A percentile compares a stretch with the other conserved stretches of the same genome.
Conservation (phyloP, 2,329 filamentous ascomycete genomes). For the Ophiocordyceps australis region DNA sequence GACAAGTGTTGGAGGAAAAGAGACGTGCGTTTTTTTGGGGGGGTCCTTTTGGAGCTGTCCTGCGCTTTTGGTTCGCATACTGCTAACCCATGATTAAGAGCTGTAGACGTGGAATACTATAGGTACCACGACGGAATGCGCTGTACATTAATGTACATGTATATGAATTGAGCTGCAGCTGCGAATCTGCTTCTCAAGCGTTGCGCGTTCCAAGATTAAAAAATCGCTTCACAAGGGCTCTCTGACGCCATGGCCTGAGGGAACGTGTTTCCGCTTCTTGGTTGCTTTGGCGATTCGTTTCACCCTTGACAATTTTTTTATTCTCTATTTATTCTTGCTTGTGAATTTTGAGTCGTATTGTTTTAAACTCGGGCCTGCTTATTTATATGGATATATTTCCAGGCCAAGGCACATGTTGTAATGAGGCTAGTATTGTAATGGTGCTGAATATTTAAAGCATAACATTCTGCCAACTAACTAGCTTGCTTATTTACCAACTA, state of each 20-base stretch:
- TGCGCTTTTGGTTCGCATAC: slow-evolving; percentile 4
- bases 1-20: too few species aligned
- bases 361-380: not conserved
- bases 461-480: too few species aligned
- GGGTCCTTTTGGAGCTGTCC: too few species aligned
- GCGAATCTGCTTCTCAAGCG: slow-evolving; percentile 38
- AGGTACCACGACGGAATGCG: slow-evolving; percentile 14
- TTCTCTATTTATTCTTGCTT: not conserved
- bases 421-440: too few species aligned
- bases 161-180: too few species aligned
- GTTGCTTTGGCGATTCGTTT: slow-evolving; percentile 44
- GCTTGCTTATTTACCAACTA: too few species aligned
- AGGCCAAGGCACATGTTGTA: too few species aligned
- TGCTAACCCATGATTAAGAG: too few species aligned
- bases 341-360: not conserved
- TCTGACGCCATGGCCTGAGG: slow-evolving; percentile 33
- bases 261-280: slow-evolving; percentile 3
- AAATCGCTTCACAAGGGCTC: slow-evolving; percentile 24
- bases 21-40: too few species aligned
- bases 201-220: slow-evolving; percentile 37
- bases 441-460: too few species aligned
- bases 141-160: too few species aligned
- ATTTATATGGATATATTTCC: not conserved
- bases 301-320: slow-evolving; percentile 34
- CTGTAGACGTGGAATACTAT: too few species aligned